Percentiles rank a stretch among this genome's conserved stretches.
phyloP scores from a whole-genome alignment of 805 yeast genomes.

The Sporopachydermia quercuum region DNA sequence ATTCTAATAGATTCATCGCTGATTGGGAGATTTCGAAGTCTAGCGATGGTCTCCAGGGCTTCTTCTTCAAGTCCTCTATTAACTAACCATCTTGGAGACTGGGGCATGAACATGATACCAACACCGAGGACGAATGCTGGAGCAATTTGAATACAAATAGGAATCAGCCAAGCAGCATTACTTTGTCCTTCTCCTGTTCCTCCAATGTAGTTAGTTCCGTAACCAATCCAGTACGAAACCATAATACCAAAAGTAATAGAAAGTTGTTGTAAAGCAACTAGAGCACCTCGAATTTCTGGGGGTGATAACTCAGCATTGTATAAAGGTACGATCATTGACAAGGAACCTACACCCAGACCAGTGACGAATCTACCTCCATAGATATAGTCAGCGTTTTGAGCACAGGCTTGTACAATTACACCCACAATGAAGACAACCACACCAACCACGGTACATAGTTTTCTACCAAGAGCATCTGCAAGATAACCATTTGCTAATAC shows the following conservation, averaged over 20 bases:
- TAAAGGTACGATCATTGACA: conserved; percentile 32
- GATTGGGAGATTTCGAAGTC: conserved; percentile 9
- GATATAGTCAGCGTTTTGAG: conserved; percentile 24
- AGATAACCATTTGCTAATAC: conserved; percentile 44
- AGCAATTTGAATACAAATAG: conserved; percentile 32
- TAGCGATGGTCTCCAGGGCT: conserved; percentile 11
- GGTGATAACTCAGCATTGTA: conserved; percentile 16
- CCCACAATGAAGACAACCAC: conserved; percentile 15
- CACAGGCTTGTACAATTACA: conserved; percentile 14
- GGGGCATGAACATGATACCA: conserved; percentile 10
- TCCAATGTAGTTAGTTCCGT: conserved; percentile 20
- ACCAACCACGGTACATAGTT: conserved; percentile 43
- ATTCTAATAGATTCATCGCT: conserved; percentile 7
- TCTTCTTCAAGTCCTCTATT: conserved; percentile 13
- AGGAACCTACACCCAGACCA: conserved; percentile 39
- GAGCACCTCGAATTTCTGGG: conserved; percentile 17
- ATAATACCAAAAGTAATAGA: conserved; percentile 20
- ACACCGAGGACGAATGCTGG: conserved; percentile 21
- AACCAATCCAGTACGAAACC: conserved; percentile 20
- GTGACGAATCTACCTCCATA: conserved; percentile 38
- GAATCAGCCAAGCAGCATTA: conserved; percentile 26
- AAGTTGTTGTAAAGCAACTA: conserved; percentile 14
- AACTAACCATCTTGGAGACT: conserved; percentile 14
- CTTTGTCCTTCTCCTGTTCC: conserved; percentile 8
- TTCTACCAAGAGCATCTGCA: conserved; percentile 47